Conservation (phyloP, 148 eudicot genomes). For the Amaranthus hypochondriacus region DNA sequence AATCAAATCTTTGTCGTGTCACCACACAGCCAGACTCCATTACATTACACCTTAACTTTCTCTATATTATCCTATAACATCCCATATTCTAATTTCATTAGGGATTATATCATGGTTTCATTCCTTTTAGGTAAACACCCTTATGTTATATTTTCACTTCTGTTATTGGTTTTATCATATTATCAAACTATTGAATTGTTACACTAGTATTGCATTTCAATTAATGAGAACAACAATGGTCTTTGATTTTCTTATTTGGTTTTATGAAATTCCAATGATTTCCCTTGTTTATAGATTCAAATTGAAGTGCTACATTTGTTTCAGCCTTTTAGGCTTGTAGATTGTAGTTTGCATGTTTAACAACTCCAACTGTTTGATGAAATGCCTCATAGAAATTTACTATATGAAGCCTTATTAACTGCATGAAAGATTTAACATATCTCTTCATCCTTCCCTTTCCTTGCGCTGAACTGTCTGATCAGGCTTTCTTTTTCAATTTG, state of each 20-base stretch:
- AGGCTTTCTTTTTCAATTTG: no score
- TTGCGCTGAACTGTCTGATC: no score
- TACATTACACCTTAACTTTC: not conserved
- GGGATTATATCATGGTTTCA: not conserved
- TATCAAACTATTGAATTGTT: not conserved
- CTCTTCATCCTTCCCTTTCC: no score
- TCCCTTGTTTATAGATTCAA: not conserved
- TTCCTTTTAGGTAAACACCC: not conserved
- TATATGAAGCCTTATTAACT: not conserved
- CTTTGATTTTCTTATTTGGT: not conserved
- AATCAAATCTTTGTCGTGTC: no score
- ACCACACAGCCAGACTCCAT: not conserved
- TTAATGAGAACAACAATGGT: not conserved
- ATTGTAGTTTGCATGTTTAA: not conserved
- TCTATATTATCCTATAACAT: not conserved
- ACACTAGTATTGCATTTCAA: not conserved
- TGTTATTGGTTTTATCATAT: not conserved
- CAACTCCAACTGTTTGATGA: constrained; percentile 29
- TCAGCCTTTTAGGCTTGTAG: not conserved
- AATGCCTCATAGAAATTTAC: constrained; percentile 22
- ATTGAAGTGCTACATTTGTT: not conserved
- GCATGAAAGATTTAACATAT: not conserved
- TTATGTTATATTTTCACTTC: not conserved
- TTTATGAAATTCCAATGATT: not conserved
- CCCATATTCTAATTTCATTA: not conserved